Base-by-base conservation (phyloP, 768 basidiomycete genomes). In the Lepiota subincarnata region DNA sequence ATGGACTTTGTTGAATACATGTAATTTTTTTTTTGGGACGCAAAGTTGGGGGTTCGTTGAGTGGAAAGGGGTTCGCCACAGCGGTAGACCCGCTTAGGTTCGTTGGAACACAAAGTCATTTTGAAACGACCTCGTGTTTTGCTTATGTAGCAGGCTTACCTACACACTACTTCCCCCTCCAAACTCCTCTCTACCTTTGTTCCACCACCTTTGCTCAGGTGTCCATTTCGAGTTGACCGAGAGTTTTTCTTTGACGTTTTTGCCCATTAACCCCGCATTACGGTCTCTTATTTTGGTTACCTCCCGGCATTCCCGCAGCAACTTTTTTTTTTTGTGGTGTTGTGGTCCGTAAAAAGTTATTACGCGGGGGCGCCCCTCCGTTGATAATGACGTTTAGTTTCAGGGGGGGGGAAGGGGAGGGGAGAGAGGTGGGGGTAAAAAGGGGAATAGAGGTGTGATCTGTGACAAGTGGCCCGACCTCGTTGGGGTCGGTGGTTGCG, bases 241-340 rank as follows among this genome's bases (percentile, higher is more conserved):
- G 49, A 6, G 20, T 6, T 18, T 28, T 24, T 18, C 26, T 24
- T 34, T 50, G 45, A 47, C 45, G 19, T 47, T 47, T 31, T 47
- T 35, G 35, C 45, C 14, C 45, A 35, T 42, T 50, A 50, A 31
- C 50, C 42, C 50, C 50, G 50, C 50, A 50, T 50, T 43, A 50
- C 39, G 18, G 26, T 31, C 22, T 6, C n/a, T n/a, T n/a, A n/a
- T n/a, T 43, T 50, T n/a, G 31, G 31, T 35, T 28, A 47, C 35
- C 20, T 39, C 16, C 50, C 40, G 40, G 34, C 16, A 50, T 50
- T 31, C 8, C 40, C 16, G 18, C 49, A 50, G 12, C 41, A n/a
- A 24, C 38, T 50, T 39, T 50, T 41, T 50, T 28, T 3, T n/a
- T n/a, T n/a, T n/a, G n/a, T n/a, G n/a, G n/a, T n/a, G 12, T 10